Conservation (phyloP, 768 basidiomycete species). For the Suillus fuscotomentosus region DNA sequence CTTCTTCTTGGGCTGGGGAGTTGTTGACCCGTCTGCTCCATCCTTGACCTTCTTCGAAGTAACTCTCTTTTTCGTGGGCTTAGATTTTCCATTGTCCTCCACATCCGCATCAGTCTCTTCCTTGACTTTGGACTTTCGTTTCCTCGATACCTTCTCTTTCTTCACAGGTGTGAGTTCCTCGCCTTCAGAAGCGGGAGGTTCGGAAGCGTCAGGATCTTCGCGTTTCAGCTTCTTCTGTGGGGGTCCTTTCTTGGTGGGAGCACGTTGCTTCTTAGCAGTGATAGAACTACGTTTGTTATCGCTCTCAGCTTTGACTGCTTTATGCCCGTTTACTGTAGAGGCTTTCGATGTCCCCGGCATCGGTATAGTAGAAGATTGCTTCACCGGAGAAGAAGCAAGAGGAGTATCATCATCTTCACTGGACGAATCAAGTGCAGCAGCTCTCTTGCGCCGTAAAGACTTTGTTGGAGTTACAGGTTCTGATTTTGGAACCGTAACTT, state of each 20-base stretch:
- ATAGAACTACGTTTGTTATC: slow-evolving; percentile 45
- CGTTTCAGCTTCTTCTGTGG: slow-evolving; percentile 67
- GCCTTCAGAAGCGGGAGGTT: slow-evolving; percentile 32
- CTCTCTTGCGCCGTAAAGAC: slow-evolving; percentile 50
- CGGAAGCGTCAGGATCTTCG: slow-evolving; percentile 30
- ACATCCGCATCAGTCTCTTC: slow-evolving; percentile 50
- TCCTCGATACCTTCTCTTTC: slow-evolving; percentile 28
- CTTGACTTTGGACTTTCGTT: slow-evolving; percentile 45
- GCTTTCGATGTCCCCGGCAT: slow-evolving; percentile 42
- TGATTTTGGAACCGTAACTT: slow-evolving; percentile 48
- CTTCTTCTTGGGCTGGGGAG: slow-evolving; percentile 50
- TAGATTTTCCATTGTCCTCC: slow-evolving; percentile 47
- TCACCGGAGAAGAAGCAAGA: slow-evolving; percentile 70
- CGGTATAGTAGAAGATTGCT: slow-evolving; percentile 42
- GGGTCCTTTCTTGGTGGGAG: slow-evolving; percentile 46
- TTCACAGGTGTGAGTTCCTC: slow-evolving; percentile 30
- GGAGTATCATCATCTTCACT: slow-evolving; percentile 66
- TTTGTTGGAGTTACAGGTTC: slow-evolving; percentile 21
- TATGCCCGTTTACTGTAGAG: slow-evolving; percentile 39
- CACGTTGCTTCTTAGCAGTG: slow-evolving; percentile 43
- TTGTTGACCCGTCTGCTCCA: slow-evolving; percentile 45
- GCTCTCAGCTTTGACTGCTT: slow-evolving; percentile 32
- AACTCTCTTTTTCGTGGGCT: slow-evolving; percentile 45
- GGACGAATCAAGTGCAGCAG: slow-evolving; percentile 46
- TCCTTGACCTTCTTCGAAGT: slow-evolving; percentile 55